Evolutionary conservation across 2,329 filamentous ascomycete genomes (phyloP).

Genomic region (Neofusicoccum sp.): DNA sequence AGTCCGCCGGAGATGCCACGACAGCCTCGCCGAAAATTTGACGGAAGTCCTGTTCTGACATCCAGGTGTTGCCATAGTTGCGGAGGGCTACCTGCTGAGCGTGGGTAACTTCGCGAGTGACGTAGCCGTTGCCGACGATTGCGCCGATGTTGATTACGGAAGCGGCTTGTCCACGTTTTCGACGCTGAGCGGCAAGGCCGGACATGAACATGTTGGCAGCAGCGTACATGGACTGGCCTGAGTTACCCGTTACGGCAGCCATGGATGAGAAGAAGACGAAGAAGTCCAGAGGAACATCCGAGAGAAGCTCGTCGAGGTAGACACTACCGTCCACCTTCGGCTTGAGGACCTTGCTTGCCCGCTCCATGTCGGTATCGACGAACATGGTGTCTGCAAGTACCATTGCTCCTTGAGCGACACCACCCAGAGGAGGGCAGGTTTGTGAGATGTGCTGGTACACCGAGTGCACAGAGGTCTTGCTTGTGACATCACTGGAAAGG

Average conservation of each 20-base stretch:
- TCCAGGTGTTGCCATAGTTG: neutral
- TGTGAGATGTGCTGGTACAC: constrained; percentile 7
- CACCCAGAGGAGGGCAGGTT: constrained; percentile 20
- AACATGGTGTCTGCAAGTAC: constrained; percentile 23
- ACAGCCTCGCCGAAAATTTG: constrained; percentile 55
- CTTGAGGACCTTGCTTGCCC: constrained; percentile 14
- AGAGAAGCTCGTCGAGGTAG: constrained; percentile 23
- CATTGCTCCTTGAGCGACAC: constrained; percentile 27
- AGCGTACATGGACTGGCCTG: constrained; percentile 25
- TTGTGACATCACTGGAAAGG: constrained; percentile 15
- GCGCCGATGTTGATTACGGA: constrained; percentile 41
- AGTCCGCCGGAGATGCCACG: constrained; percentile 28
- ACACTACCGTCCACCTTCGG: constrained; percentile 24
- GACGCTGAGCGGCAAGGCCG: constrained; percentile 37
- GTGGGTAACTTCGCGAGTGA: constrained; percentile 20
- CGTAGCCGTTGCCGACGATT: constrained; percentile 45
- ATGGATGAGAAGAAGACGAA: constrained; percentile 28
- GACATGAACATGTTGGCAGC: constrained; percentile 40
- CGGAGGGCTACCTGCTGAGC: neutral
- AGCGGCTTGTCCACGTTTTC: constrained; percentile 38
- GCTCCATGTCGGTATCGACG: constrained; percentile 16
- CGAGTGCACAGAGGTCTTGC: neutral
- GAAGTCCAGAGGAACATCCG: constrained; percentile 23
- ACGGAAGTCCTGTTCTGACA: constrained; percentile 54
- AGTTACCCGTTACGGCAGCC: constrained; percentile 19